phyloP scores from a whole-genome alignment of 75 land plant species.

The Chamaecyparis obtusa region DNA sequence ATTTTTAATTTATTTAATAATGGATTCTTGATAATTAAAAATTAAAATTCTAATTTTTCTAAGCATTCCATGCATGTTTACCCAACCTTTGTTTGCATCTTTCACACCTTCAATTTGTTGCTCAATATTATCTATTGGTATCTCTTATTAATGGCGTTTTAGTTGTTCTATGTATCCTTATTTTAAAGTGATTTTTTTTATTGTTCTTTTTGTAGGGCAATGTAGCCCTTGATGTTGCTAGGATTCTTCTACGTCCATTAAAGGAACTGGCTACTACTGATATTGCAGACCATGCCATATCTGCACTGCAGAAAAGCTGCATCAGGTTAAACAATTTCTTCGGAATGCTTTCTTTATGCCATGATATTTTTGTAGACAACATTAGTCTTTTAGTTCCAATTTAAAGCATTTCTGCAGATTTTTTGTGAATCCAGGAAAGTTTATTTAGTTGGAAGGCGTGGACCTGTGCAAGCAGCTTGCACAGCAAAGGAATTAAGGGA shows the following conservation, averaged over 20 bases:
- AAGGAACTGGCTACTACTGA: conserved; percentile 77
- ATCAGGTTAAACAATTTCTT: conserved; percentile 54
- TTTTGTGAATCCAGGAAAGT: conserved; percentile 64
- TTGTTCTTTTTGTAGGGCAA: conserved; percentile 61
- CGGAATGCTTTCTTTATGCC: background rate
- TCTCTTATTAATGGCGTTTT: background rate
- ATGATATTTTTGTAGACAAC: background rate
- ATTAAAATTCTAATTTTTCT: background rate
- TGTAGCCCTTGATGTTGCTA: conserved; percentile 95
- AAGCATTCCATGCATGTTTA: background rate
- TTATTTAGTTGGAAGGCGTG: conserved; percentile 90
- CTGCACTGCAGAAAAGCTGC: conserved; percentile 59
- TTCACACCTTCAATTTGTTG: background rate
- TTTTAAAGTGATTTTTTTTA: background rate
- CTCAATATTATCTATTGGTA: background rate
- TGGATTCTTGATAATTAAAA: no score
- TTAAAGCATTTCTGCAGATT: conserved; percentile 11
- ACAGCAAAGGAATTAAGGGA: conserved; percentile 98
- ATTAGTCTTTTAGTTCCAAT: background rate
- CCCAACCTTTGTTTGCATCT: no score
- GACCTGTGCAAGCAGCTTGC: conserved; percentile 97
- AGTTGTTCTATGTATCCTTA: background rate
- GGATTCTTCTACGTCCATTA: conserved; percentile 74
- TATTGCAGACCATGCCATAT: conserved; percentile 87
- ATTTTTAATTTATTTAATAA: no score